Evolutionary conservation across 129 eudicot species (phyloP).

Genomic region (Flaveria sonorensis): DNA sequence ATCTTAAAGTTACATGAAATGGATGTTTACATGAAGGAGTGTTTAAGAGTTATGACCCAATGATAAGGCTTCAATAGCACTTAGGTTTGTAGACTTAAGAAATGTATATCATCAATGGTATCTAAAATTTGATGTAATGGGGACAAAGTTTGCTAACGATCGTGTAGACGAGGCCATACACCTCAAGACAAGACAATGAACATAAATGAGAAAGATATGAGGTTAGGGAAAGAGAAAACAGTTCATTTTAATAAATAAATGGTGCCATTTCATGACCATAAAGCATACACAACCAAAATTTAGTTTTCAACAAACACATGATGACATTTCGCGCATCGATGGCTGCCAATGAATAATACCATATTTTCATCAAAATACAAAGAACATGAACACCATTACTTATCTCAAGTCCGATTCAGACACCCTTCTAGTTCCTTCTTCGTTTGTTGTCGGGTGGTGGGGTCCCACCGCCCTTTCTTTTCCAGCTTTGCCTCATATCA

Average conservation of each 20-base stretch:
- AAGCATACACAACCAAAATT: slow-evolving; percentile 34
- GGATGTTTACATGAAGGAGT: too few relatives aligned
- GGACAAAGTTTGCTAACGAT: too few relatives aligned
- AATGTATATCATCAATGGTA: too few relatives aligned
- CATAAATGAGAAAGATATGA: too few relatives aligned
- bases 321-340: slow-evolving; percentile 16
- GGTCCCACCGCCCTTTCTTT: slow-evolving; percentile 62
- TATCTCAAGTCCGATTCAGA: not conserved
- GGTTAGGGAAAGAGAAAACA: not conserved
- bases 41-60: too few relatives aligned
- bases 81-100: too few relatives aligned
- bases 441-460: slow-evolving; percentile 34
- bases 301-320: slow-evolving; percentile 25
- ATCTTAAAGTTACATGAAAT: too few relatives aligned
- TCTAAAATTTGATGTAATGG: too few relatives aligned
- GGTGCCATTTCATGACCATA: slow-evolving; percentile 35
- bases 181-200: not conserved
- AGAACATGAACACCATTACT: slow-evolving; percentile 26
- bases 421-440: slow-evolving; percentile 33
- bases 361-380: slow-evolving; percentile 30
- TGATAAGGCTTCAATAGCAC: too few relatives aligned
- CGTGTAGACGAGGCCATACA: too few relatives aligned
- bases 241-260: slow-evolving; percentile 26
- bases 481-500: slow-evolving; percentile 29
- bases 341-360: slow-evolving; percentile 27